Evolutionary conservation across 1,139 yeast genomes (phyloP).

Genomic region (Scheffersomyces parashehatae): DNA sequence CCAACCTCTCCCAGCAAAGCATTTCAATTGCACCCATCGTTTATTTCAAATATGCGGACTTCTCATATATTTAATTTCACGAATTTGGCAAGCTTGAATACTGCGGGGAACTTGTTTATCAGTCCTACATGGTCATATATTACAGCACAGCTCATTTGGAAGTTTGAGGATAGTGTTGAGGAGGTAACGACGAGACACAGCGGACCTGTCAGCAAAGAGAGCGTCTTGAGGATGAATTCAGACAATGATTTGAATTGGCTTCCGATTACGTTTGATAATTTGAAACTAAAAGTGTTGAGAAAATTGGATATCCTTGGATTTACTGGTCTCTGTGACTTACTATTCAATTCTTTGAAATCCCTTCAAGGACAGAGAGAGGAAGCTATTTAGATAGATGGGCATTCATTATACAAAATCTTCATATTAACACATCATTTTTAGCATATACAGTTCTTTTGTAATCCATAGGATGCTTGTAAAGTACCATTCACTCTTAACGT

Average conservation of each 20-base stretch:
- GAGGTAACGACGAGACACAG: slow-evolving; percentile 37
- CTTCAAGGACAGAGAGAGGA: slow-evolving; percentile 24
- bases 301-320: slow-evolving; percentile 38
- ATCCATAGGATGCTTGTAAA: too few species aligned
- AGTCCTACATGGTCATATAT: slow-evolving; percentile 55
- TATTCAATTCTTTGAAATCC: slow-evolving; percentile 49
- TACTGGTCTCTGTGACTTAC: slow-evolving; percentile 42
- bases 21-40: slow-evolving; percentile 40
- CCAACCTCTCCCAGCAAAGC: slow-evolving; percentile 28
- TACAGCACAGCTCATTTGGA: slow-evolving; percentile 45
- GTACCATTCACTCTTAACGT: too few species aligned
- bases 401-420: too few species aligned
- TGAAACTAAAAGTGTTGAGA: slow-evolving; percentile 39
- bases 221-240: slow-evolving; percentile 22
- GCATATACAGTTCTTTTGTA: too few species aligned
- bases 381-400: not conserved
- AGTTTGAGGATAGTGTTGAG: slow-evolving; percentile 43
- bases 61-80: slow-evolving; percentile 27
- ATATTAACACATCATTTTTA: too few species aligned
- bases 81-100: slow-evolving; percentile 20
- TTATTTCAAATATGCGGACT: slow-evolving; percentile 37
- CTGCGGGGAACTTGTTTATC: slow-evolving; percentile 53
- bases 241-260: slow-evolving; percentile 31
- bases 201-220: slow-evolving; percentile 44
- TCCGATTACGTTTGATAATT: slow-evolving; percentile 31